Conservation (phyloP, 768 basidiomycete genomes). For the Lanmaoa rubissima region DNA sequence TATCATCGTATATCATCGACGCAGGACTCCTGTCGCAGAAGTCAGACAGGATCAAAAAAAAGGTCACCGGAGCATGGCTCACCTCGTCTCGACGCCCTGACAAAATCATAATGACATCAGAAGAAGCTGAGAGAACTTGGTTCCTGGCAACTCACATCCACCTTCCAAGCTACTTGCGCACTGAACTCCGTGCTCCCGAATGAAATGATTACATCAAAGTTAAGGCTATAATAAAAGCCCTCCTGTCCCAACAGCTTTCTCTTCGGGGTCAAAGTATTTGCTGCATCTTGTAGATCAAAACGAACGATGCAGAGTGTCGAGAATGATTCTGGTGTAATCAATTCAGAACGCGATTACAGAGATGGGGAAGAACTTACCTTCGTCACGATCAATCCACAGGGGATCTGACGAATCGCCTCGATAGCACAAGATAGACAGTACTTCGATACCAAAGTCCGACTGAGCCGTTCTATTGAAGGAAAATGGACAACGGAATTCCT, state of each 20-base stretch:
- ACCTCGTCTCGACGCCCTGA: constrained; percentile 14
- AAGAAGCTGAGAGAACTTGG: neutral
- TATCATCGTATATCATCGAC: constrained; percentile 4
- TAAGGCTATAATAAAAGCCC: constrained; percentile 8
- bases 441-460: constrained; percentile 1
- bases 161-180: constrained; percentile 13
- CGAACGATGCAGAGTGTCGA: constrained; percentile 11
- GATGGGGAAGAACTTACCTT: neutral
- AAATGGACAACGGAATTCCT: constrained; percentile 18
- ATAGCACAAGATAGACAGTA: constrained; percentile 8
- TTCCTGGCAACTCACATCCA: constrained; percentile 2
- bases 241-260: neutral
- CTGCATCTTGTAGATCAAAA: constrained; percentile 7
- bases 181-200: constrained; percentile 28
- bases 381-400: constrained; percentile 8
- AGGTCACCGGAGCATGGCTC: neutral
- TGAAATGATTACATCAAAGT: constrained; percentile 9
- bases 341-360: neutral
- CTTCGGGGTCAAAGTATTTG: neutral
- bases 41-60: neutral
- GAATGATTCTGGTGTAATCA: constrained; percentile 3
- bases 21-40: constrained; percentile 1
- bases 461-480: neutral
- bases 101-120: neutral
- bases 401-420: constrained; percentile 10